Evolutionary conservation across 78 protist species (phyloP).

Genomic region (Dictyostelium capitatum): DNA sequence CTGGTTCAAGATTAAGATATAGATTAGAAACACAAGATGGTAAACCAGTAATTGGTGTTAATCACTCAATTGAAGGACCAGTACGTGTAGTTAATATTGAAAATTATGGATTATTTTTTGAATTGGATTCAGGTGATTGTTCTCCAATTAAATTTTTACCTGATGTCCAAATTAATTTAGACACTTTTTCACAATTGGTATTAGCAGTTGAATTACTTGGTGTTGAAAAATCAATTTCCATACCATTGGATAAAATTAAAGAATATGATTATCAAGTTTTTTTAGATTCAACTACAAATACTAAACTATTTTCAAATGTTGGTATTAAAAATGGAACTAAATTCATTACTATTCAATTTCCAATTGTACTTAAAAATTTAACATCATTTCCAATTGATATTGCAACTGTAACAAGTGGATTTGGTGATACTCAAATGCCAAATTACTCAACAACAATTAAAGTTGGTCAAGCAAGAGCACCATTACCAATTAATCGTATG

Average conservation of each 20-base stretch:
- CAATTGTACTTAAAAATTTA: conserved; percentile 28
- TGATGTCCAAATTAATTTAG: conserved; percentile 49
- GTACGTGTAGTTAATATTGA: conserved; percentile 36
- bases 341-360: conserved; percentile 43
- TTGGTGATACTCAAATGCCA: conserved; percentile 50
- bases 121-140: conserved; percentile 43
- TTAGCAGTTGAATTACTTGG: conserved; percentile 43
- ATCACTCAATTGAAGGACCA: not conserved
- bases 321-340: conserved; percentile 54
- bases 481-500: conserved; percentile 46
- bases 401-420: conserved; percentile 63
- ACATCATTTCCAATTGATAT: conserved; percentile 55
- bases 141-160: conserved; percentile 64
- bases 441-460: conserved; percentile 22
- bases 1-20: conserved; percentile 63
- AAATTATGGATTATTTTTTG: conserved; percentile 59
- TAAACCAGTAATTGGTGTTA: conserved; percentile 44
- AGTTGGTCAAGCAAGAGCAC: conserved; percentile 30
- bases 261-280: conserved; percentile 54
- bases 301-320: conserved; percentile 33
- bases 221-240: conserved; percentile 50
- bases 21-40: conserved; percentile 74
- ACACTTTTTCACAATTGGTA: conserved; percentile 56
- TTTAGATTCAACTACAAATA: conserved; percentile 21
- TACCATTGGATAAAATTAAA: conserved; percentile 72